Conservation (phyloP, 1,284 basidiomycete genomes). For the Sporisorium sorghi region DNA sequence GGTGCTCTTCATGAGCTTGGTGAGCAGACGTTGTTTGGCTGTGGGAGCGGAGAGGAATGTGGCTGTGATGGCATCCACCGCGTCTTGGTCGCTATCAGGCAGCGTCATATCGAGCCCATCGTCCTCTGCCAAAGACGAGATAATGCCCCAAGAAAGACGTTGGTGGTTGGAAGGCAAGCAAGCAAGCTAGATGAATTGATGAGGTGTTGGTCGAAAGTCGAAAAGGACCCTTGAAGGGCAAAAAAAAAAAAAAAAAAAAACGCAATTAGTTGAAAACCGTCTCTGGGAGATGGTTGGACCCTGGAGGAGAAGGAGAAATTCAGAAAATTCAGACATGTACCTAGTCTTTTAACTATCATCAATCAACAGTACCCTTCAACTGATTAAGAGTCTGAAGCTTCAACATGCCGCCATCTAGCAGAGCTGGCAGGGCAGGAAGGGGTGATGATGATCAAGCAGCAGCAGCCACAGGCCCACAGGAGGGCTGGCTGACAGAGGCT, state of each 20-base stretch:
- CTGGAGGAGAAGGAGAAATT: too few species aligned
- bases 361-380: too few species aligned
- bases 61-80: conserved; percentile 43
- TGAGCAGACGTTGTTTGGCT: conserved; percentile 60
- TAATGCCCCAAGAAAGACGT: background rate
- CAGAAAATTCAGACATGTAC: too few species aligned
- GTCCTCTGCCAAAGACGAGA: background rate
- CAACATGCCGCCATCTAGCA: too few species aligned
- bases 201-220: conserved; percentile 3
- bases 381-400: too few species aligned
- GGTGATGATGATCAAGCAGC: too few species aligned
- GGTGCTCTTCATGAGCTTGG: conserved; percentile 51
- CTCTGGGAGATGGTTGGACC: too few species aligned
- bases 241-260: conserved; percentile 15
- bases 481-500: too few species aligned
- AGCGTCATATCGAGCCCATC: background rate
- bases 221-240: conserved; percentile 7
- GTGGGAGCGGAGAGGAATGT: conserved; percentile 57
- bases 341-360: too few species aligned
- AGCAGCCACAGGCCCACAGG: too few species aligned
- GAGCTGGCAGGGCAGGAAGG: too few species aligned
- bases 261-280: too few species aligned
- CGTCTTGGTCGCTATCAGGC: conserved; percentile 13
- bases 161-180: background rate
- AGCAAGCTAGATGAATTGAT: background rate